Conservation (phyloP, 1,139 yeast genomes). For the Lodderomyces oxycetoniae region DNA sequence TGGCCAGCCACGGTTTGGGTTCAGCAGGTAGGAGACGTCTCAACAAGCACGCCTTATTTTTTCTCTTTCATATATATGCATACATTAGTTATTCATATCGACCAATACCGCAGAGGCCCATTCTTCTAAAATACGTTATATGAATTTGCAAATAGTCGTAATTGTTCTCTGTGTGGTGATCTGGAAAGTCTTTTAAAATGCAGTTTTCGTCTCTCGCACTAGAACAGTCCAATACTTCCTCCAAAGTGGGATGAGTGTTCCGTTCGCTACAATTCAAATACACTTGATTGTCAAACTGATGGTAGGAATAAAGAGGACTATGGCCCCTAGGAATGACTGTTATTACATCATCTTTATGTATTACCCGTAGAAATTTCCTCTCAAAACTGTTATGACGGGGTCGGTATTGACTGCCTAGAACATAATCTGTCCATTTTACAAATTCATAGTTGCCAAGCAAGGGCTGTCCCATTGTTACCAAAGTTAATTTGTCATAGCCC, state of each 20-base stretch:
- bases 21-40: conserved; percentile 17
- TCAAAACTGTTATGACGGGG: conserved; percentile 20
- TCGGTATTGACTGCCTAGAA: conserved; percentile 26
- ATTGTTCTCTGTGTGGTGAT: conserved; percentile 9
- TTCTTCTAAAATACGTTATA: conserved; percentile 42
- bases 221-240: conserved; percentile 31
- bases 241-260: conserved; percentile 21
- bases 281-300: conserved; percentile 43
- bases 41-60: too few species aligned
- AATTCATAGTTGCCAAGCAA: conserved; percentile 42
- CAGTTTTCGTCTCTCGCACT: conserved; percentile 34
- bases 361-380: conserved; percentile 36
- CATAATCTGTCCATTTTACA: conserved; percentile 34
- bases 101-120: conserved; percentile 44
- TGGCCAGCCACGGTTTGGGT: conserved; percentile 38
- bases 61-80: too few species aligned
- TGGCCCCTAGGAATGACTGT: conserved; percentile 36
- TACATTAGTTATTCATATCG: too few species aligned
- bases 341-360: conserved; percentile 45
- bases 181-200: conserved; percentile 31
- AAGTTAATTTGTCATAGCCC: conserved; percentile 28
- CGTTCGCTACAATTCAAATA: conserved; percentile 38
- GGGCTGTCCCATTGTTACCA: conserved; percentile 52
- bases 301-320: conserved; percentile 22
- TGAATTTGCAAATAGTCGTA: conserved; percentile 39